Percentiles rank a stretch among this genome's conserved stretches.
phyloP scores from a whole-genome alignment of 768 basidiomycete species.

The Russula virescens region DNA sequence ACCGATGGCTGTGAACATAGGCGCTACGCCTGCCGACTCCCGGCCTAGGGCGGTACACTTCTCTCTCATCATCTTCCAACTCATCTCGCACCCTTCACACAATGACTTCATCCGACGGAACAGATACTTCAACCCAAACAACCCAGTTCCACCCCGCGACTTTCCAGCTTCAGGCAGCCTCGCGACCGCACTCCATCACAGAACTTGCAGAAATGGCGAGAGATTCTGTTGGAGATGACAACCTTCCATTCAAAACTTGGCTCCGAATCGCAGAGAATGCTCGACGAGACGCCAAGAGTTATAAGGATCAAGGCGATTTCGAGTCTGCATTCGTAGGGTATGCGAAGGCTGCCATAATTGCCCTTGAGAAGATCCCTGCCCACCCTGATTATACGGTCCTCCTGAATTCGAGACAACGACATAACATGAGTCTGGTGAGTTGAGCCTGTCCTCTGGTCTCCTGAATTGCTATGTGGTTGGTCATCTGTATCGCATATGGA shows the following conservation, averaged over 20 bases:
- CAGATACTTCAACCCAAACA: constrained; percentile 2
- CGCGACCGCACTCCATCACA: constrained; percentile 48
- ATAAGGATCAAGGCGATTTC: constrained; percentile 44
- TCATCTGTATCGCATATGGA: not conserved
- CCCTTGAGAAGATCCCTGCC: constrained; percentile 67
- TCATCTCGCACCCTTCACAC: not conserved
- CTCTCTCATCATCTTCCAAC: not conserved
- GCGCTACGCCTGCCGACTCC: not conserved
- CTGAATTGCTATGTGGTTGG: not conserved
- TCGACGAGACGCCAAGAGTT: constrained; percentile 36
- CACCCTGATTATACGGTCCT: constrained; percentile 60
- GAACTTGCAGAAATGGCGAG: constrained; percentile 60
- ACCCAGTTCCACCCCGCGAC: constrained; percentile 13
- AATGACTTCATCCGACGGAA: constrained; percentile 6
- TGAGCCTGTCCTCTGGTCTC: constrained; percentile 4
- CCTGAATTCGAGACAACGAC: constrained; percentile 51
- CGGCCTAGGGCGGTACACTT: not conserved
- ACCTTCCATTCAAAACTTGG: constrained; percentile 57
- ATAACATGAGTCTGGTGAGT: constrained; percentile 67
- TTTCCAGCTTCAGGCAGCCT: not conserved
- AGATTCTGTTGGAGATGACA: constrained; percentile 50
- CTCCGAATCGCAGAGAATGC: constrained; percentile 60
- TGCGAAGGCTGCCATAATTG: constrained; percentile 69
- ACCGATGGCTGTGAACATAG: no score
- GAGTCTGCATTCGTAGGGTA: constrained; percentile 66